Base-by-base conservation (phyloP, 768 basidiomycete genomes). In the Serendipita vermifera region DNA sequence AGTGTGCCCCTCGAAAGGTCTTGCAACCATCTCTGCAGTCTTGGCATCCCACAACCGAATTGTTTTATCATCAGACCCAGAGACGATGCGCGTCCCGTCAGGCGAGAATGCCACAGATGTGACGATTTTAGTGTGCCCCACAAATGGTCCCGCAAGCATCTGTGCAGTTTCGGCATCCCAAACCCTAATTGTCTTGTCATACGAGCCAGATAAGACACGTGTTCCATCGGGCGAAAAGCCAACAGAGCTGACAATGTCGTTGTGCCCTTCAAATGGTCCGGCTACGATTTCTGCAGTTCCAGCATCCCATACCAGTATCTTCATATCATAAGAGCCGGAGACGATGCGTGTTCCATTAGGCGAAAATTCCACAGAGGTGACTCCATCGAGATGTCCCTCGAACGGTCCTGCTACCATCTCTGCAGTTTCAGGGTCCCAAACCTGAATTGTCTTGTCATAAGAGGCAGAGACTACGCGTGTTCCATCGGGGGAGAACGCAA, bases 91-190 rank as follows among this genome's bases (percentile, higher is more conserved):
- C 24, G 58, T 60, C 41, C 67, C 68, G 55, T 69, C 56, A 35
- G 67, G 67, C 20, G 67, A 68, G 60, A 69, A 67, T 1, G 65
- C 53, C 57, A 69, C 63, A 48, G 61, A 68, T 61, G 63, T 62
- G 14, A 68, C 62, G 17, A 61, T 62, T 2, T 55, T 56, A 3
- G 57, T 55, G 43, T 61, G 61, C 3, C 57, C 58, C 15, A 14
- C 15, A 2, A 61, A 54, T n/a, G 60, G 15, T 9, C 41, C 5
- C 38, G 60, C 59, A 5, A 60, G 14, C 9, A 32, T 35, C 3
- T 27, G n/a, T 5, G 58, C 60, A 17, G 27, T 61, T 2, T 33
- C 33, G 7, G 53, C 57, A 35, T 62, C 60, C 63, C 63, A 64
- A 3, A 64, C 27, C 14, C 33, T 54, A 20, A 62, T 38, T 3